Evolutionary conservation across 1,139 yeast genomes (phyloP).

Genomic region (Debaryomyces subglobosus): DNA sequence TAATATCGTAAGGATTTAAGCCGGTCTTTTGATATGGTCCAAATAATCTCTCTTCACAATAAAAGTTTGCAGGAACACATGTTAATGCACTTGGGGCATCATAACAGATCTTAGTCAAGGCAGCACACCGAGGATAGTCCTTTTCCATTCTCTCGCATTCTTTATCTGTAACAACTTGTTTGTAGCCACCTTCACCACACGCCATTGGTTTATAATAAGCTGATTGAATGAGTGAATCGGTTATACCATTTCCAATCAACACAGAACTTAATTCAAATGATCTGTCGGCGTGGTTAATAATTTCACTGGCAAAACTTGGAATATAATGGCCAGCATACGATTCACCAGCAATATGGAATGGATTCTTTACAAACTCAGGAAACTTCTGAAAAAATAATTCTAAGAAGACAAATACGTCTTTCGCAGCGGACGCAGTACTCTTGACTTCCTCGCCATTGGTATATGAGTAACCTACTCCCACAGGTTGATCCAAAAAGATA

Average conservation of each 20-base stretch:
- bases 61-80: slow-evolving; percentile 57
- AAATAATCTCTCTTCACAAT: slow-evolving; percentile 41
- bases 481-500: slow-evolving; percentile 93
- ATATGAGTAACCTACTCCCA: slow-evolving; percentile 84
- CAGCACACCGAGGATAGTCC: slow-evolving; percentile 59
- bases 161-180: slow-evolving; percentile 62
- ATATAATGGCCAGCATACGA: slow-evolving; percentile 89
- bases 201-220: slow-evolving; percentile 80
- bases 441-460: slow-evolving; percentile 57
- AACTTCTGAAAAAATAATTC: slow-evolving; percentile 77
- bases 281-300: slow-evolving; percentile 64
- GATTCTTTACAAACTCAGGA: slow-evolving; percentile 58
- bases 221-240: slow-evolving; percentile 73
- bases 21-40: slow-evolving; percentile 62
- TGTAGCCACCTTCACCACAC: slow-evolving; percentile 80
- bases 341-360: slow-evolving; percentile 86
- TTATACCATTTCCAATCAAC: slow-evolving; percentile 82
- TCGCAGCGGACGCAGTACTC: slow-evolving; percentile 71
- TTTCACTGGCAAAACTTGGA: slow-evolving; percentile 77
- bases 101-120: slow-evolving; percentile 58
- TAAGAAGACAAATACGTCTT: slow-evolving; percentile 77
- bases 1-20: slow-evolving; percentile 69
- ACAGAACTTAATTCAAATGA: slow-evolving; percentile 70
- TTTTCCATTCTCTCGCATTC: slow-evolving; percentile 59
- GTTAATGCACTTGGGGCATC: slow-evolving; percentile 44